Evolutionary conservation across 164 flowering plant genomes (phyloP).

Genomic region (Macadamia tetraphylla): DNA sequence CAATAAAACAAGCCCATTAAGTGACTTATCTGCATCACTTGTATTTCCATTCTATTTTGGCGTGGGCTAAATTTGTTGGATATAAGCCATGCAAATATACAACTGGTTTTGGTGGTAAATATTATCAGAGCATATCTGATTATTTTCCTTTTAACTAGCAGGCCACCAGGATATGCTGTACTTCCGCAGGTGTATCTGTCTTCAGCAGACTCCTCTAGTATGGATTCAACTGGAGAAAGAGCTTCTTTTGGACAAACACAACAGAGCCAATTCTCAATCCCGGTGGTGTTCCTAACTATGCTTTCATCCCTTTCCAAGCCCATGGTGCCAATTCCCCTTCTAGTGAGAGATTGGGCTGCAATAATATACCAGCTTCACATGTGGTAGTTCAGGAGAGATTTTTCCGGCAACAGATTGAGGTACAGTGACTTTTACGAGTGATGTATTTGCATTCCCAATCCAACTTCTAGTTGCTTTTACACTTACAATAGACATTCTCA

Average conservation of each 20-base stretch:
- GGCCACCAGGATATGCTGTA: slow-evolving; percentile 56
- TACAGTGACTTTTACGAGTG: slow-evolving; percentile 12
- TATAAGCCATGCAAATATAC: background rate
- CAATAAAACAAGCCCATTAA: too few relatives aligned
- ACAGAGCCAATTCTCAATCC: slow-evolving; percentile 10
- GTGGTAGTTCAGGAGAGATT: slow-evolving; percentile 41
- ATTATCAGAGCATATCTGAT: background rate
- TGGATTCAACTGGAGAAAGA: slow-evolving; percentile 21
- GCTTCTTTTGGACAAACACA: slow-evolving; percentile 19
- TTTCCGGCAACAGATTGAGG: slow-evolving; percentile 59
- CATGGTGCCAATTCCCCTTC: slow-evolving; percentile 12
- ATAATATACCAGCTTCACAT: slow-evolving; percentile 24
- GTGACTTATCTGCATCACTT: too few relatives aligned
- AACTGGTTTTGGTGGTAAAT: background rate
- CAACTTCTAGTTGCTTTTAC: background rate
- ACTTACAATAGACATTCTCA: background rate
- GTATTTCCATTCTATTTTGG: too few relatives aligned
- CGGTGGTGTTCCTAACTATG: slow-evolving; percentile 13
- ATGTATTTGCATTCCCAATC: background rate
- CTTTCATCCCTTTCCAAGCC: slow-evolving; percentile 25
- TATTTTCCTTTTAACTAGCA: slow-evolving; percentile 16
- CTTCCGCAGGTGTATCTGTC: slow-evolving; percentile 32
- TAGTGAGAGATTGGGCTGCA: slow-evolving; percentile 16
- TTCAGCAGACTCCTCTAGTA: slow-evolving; percentile 12
- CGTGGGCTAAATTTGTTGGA: too few relatives aligned